Evolutionary conservation across 352 stramenopile species (phyloP).

Genomic region (Globisporangium ultimum): DNA sequence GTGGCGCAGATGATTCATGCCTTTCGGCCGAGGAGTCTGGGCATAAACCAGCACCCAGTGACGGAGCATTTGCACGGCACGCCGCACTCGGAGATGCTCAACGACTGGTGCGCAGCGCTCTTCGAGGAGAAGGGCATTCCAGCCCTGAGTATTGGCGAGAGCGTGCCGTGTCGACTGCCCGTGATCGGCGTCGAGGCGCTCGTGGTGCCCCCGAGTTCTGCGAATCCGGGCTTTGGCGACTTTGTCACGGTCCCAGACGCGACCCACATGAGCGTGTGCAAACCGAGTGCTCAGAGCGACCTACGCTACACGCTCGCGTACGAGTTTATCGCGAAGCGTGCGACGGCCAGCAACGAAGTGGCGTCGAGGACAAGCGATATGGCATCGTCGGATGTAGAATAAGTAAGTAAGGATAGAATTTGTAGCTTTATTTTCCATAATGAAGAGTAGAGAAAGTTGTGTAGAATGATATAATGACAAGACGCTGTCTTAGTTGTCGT

Average conservation of each 20-base stretch:
- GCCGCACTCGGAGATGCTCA: conserved; percentile 72
- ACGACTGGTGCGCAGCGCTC: conserved; percentile 63
- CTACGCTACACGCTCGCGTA: conserved; percentile 55
- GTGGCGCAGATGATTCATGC: conserved; percentile 62
- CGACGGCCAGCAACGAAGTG: neutral
- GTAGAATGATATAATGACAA: neutral
- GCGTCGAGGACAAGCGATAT: neutral
- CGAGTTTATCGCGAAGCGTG: conserved; percentile 50
- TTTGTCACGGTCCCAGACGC: conserved; percentile 57
- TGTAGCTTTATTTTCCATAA: neutral
- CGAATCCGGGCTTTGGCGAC: conserved; percentile 70
- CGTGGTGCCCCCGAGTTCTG: conserved; percentile 61
- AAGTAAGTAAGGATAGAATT: neutral
- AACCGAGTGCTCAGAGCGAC: conserved; percentile 52
- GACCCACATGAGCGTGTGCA: conserved; percentile 80
- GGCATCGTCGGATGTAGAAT: conserved; percentile 10
- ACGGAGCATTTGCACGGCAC: conserved; percentile 76
- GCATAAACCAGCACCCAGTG: conserved; percentile 60
- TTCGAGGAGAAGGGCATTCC: conserved; percentile 52
- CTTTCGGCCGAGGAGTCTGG: conserved; percentile 43
- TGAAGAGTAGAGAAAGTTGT: neutral
- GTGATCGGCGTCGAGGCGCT: conserved; percentile 71
- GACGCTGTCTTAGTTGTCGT: too few relatives aligned
- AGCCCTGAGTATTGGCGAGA: conserved; percentile 68
- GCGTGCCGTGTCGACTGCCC: conserved; percentile 51